phyloP scores from a whole-genome alignment of 345 rosid species.

The Litchi chinensis region DNA sequence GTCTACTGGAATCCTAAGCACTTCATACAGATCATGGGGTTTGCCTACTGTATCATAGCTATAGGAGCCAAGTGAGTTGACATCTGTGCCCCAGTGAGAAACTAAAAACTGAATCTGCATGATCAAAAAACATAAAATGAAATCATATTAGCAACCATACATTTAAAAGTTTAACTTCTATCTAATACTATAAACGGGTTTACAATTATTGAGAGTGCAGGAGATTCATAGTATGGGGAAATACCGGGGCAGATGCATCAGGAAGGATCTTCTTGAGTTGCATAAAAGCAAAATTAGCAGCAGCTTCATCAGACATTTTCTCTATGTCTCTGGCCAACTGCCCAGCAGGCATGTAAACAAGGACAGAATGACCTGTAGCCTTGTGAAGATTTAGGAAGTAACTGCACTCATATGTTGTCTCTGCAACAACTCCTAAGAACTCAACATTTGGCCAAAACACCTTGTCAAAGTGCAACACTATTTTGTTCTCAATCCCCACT shows the following conservation, averaged over 20 bases:
- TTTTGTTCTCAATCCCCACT: slow-evolving; percentile 92
- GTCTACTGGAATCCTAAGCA: slow-evolving; percentile 83
- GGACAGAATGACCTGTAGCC: slow-evolving; percentile 87
- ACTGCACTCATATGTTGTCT: slow-evolving; percentile 86
- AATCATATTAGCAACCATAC: not conserved
- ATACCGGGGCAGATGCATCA: slow-evolving; percentile 70
- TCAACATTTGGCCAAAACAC: slow-evolving; percentile 99
- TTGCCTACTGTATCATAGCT: slow-evolving; percentile 83
- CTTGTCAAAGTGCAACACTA: slow-evolving; percentile 70
- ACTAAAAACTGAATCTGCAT: slow-evolving; percentile 79
- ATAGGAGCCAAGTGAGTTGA: slow-evolving; percentile 80
- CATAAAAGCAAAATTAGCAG: slow-evolving; percentile 74
- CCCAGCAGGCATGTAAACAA: slow-evolving; percentile 98
- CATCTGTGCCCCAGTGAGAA: slow-evolving; percentile 79
- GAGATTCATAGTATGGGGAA: not conserved
- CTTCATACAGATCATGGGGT: slow-evolving; percentile 85
- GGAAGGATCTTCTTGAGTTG: slow-evolving; percentile 92
- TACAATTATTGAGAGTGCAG: not conserved
- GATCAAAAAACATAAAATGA: not conserved
- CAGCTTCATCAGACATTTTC: slow-evolving; percentile 97
- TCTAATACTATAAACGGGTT: too few relatives aligned
- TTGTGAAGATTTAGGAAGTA: slow-evolving; percentile 97
- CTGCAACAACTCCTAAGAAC: slow-evolving; percentile 93
- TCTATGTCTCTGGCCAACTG: slow-evolving; percentile 94
- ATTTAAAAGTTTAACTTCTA: not conserved